Percentiles rank a stretch among this genome's conserved stretches.
Evolutionary conservation across 139 green algal species (phyloP).

Genomic region (Chlorella vulgaris): DNA sequence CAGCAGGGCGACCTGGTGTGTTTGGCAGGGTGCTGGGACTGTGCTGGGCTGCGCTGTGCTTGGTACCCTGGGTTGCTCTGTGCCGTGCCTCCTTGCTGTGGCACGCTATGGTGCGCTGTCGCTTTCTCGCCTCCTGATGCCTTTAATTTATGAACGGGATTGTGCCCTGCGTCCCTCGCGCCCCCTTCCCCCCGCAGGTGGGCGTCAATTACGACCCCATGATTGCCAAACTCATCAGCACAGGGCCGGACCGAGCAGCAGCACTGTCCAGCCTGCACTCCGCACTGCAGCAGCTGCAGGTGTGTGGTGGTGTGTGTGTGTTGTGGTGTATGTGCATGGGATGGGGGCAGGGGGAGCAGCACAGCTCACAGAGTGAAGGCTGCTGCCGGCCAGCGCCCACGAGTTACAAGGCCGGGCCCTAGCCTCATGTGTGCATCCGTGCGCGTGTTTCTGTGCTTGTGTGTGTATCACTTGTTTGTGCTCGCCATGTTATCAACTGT

Average conservation of each 20-base stretch:
- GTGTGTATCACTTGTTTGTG: background rate
- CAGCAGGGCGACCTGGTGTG: constrained; percentile 60
- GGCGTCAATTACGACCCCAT: constrained; percentile 88
- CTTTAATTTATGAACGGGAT: too few species aligned
- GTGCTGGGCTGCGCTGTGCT: background rate
- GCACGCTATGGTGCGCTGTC: background rate
- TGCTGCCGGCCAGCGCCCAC: too few species aligned
- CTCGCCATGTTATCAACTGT: background rate
- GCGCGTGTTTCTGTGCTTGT: background rate
- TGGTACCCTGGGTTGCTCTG: background rate
- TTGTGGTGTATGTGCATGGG: background rate
- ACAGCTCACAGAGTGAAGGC: too few species aligned
- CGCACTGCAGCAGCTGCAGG: constrained; percentile 62
- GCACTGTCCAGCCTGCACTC: constrained; percentile 44
- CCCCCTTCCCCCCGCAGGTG: constrained; percentile 53
- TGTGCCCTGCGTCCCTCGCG: too few species aligned
- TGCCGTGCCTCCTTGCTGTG: background rate
- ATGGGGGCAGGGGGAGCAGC: background rate
- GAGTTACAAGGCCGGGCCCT: too few species aligned
- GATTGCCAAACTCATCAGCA: constrained; percentile 88
- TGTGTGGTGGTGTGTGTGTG: constrained; percentile 29
- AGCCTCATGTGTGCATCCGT: too few species aligned
- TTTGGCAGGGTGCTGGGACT: background rate
- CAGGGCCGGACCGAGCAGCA: constrained; percentile 36
- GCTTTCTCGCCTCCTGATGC: background rate